Evolutionary conservation across 768 basidiomycete species (phyloP).

Genomic region (Phanerodontia chrysosporium): DNA sequence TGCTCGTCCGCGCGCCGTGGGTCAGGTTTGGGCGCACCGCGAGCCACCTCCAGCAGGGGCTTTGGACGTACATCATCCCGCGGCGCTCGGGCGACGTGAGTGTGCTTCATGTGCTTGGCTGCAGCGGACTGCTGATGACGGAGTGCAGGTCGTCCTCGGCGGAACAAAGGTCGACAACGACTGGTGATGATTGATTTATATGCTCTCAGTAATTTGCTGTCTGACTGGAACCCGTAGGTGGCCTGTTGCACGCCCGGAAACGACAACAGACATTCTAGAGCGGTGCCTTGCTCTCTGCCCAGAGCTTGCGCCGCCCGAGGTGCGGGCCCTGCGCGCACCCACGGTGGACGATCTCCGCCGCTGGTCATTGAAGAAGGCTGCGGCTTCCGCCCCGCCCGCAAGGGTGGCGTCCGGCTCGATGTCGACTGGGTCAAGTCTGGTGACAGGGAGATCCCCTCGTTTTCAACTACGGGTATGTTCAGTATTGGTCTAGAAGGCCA

Average conservation of each 20-base stretch:
- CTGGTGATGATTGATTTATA: conserved; percentile 41
- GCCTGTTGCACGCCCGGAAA: conserved; percentile 60
- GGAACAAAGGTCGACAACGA: conserved; percentile 56
- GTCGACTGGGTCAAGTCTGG: conserved; percentile 35
- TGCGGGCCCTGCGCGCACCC: conserved; percentile 21
- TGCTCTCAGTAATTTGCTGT: no score
- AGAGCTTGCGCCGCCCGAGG: conserved; percentile 26
- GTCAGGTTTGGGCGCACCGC: conserved; percentile 47
- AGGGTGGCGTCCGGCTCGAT: conserved; percentile 64
- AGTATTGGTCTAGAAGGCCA: no score
- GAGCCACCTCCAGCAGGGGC: conserved; percentile 34
- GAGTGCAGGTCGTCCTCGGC: conserved; percentile 48
- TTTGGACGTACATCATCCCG: conserved; percentile 63
- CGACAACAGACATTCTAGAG: conserved; percentile 53
- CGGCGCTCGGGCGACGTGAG: conserved; percentile 50
- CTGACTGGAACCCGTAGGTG: no score
- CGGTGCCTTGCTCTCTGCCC: conserved; percentile 33
- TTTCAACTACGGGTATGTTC: conserved; percentile 60
- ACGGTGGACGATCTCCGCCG: conserved; percentile 36
- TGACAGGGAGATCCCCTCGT: conserved; percentile 43
- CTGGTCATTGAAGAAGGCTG: conserved; percentile 40
- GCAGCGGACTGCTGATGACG: background rate
- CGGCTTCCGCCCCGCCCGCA: conserved; percentile 64
- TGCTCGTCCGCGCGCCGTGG: conserved; percentile 46
- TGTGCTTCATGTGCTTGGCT: background rate